phyloP scores from a whole-genome alignment of 2,329 filamentous ascomycete species.

The Rhytidhysteron rufulum region DNA sequence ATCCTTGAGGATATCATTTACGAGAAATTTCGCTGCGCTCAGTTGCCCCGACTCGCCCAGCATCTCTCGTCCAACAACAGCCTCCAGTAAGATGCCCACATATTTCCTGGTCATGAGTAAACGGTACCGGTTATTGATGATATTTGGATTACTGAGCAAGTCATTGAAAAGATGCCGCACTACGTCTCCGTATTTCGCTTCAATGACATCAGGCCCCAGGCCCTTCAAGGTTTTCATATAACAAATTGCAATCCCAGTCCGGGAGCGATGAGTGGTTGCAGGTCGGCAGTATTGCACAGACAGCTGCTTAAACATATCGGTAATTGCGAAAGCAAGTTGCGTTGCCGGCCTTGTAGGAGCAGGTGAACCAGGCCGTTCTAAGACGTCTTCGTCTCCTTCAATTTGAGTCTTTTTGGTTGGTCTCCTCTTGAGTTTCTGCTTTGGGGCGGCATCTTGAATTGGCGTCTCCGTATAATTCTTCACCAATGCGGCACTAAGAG shows the following conservation, averaged over 20 bases:
- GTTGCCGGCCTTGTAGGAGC: conserved; percentile 68
- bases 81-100: conserved; percentile 77
- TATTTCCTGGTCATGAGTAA: conserved; percentile 81
- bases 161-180: conserved; percentile 77
- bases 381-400: conserved; percentile 71
- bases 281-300: conserved; percentile 75
- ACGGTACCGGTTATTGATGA: conserved; percentile 82
- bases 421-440: conserved; percentile 65
- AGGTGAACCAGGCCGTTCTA: conserved; percentile 66
- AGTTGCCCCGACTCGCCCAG: conserved; percentile 87
- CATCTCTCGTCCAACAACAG: conserved; percentile 74
- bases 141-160: conserved; percentile 69
- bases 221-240: conserved; percentile 77
- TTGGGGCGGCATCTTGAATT: conserved; percentile 36
- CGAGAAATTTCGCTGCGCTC: conserved; percentile 72
- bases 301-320: conserved; percentile 74
- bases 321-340: conserved; percentile 68
- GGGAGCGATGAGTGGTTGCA: conserved; percentile 73
- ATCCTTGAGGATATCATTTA: conserved; percentile 89
- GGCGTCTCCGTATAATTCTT: conserved; percentile 68
- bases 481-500: conserved; percentile 76
- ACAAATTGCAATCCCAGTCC: conserved; percentile 81
- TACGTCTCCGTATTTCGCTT: conserved; percentile 76
- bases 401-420: conserved; percentile 60
- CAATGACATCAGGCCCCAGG: conserved; percentile 77